Evolutionary conservation across 495 filamentous ascomycete species (phyloP).

Genomic region (Penicillium daleae): DNA sequence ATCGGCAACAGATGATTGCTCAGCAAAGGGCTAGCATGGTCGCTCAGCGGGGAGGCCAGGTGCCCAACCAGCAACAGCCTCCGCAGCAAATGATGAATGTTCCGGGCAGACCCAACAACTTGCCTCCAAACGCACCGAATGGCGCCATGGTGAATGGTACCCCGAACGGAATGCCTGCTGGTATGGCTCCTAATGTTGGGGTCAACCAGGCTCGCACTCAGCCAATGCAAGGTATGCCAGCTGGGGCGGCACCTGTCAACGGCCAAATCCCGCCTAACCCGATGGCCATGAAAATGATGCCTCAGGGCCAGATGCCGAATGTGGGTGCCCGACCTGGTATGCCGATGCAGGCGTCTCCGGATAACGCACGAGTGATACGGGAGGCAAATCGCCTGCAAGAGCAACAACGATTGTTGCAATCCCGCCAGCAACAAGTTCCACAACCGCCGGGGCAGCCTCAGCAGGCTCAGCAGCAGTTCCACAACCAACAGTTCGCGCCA

Average conservation of each 20-base stretch:
- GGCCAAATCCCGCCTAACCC: conserved; percentile 55
- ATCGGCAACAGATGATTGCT: conserved; percentile 65
- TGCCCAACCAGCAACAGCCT: conserved; percentile 36
- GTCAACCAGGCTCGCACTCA: conserved; percentile 46
- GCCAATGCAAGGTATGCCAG: conserved; percentile 45
- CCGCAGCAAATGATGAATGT: conserved; percentile 40
- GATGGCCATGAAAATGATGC: conserved; percentile 69
- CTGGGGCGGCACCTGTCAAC: conserved; percentile 38
- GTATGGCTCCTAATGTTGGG: conserved; percentile 38
- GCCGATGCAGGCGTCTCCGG: conserved; percentile 57
- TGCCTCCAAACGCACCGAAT: conserved; percentile 44
- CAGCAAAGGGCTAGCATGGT: conserved; percentile 58
- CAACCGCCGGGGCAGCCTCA: conserved; percentile 41
- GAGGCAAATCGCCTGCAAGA: conserved; percentile 70
- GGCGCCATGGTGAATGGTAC: conserved; percentile 34
- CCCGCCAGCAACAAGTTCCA: conserved; percentile 58
- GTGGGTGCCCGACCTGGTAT: conserved; percentile 62
- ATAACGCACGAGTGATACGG: conserved; percentile 54
- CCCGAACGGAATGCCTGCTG: conserved; percentile 45
- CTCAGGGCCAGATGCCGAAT: conserved; percentile 70
- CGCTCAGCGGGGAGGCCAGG: conserved; percentile 50
- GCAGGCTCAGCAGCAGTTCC: conserved; percentile 47
- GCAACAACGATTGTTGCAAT: conserved; percentile 66
- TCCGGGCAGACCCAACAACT: conserved; percentile 41
- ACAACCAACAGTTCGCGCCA: conserved; percentile 44